Evolutionary conservation across 2,329 filamentous ascomycete species (phyloP), one percentile per base, ranked within the genome.

Genomic region (Apiospora saccharicola): DNA sequence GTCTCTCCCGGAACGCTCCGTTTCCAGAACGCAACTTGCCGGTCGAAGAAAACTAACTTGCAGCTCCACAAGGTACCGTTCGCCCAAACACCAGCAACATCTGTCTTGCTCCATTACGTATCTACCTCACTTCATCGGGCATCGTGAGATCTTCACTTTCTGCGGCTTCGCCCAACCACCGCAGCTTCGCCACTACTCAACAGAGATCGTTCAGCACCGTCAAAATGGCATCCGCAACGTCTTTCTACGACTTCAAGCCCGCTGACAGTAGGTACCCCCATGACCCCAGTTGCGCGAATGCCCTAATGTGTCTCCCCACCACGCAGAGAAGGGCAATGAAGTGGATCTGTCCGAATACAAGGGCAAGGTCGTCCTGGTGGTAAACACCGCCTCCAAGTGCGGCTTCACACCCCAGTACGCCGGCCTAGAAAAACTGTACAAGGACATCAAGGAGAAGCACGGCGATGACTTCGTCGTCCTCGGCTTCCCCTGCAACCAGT

Each of bases 401-500:
- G 96, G 96, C 83, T 98, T 98, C 90, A 98, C 96, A 3, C 95
- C 95, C 16, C 96, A 99, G 85, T 98, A 96, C 85, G 91, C 90
- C 75, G 94, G 93, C 44, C 93, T 99, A 70, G 95, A 99, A 86
- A 92, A 90, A 80, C 90, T 99, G 75, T 98, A 97, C 90, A 93
- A 97, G 83, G 84, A 87, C 72, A 79, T 98, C 81, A 90, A 90
- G 78, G 86, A 86, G 76, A 87, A 90, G 79, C 86, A 97, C 86
- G 89, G 83, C 44, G 90, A 94, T 76, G 89, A 95, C 80, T 96
- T 99, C 82, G 88, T 91, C 79, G 91, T 99, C 85, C 89, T 99
- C 80, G 96, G 95, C 78, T 98, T 99, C 86, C 96, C 96, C 72
- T 98, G 96, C 91, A 99, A 98, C 89, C 96, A 99, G 85, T 99